Percentiles rank a stretch among this genome's conserved stretches.
Evolutionary conservation across 2,329 filamentous ascomycete genomes (phyloP).

Genomic region (Monilinia polystroma): DNA sequence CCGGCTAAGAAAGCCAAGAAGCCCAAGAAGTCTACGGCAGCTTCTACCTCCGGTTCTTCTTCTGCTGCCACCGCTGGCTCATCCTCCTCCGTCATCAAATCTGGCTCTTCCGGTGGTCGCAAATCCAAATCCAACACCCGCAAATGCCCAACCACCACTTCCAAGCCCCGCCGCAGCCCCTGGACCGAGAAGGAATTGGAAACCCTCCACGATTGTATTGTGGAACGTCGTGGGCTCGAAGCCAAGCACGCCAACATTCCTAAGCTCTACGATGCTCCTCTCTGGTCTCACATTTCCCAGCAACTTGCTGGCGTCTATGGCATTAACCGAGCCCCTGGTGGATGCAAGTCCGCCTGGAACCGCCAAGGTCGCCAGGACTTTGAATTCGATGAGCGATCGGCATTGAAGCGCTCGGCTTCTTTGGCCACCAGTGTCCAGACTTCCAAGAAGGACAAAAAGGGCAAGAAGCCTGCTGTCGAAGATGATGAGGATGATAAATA

Average conservation of each 20-base stretch:
- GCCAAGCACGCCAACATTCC: background rate
- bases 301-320: background rate
- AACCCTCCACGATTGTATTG: background rate
- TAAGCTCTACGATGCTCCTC: constrained; percentile 7
- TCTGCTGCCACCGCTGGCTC: background rate
- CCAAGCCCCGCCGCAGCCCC: background rate
- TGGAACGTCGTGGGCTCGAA: background rate
- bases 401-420: background rate
- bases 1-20: background rate
- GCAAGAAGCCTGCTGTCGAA: background rate
- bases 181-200: background rate
- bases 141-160: background rate
- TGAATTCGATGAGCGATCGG: constrained; percentile 3
- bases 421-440: constrained; percentile 13
- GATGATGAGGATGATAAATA: background rate
- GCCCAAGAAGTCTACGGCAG: background rate
- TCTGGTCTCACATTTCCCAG: background rate
- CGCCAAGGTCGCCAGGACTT: background rate
- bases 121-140: background rate
- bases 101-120: no score
- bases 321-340: background rate
- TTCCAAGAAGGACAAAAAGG: background rate
- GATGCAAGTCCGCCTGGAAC: constrained; percentile 12
- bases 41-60: background rate
- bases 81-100: background rate